Conservation (phyloP, 2,329 filamentous ascomycete species). For the Xylariaceae sp. region DNA sequence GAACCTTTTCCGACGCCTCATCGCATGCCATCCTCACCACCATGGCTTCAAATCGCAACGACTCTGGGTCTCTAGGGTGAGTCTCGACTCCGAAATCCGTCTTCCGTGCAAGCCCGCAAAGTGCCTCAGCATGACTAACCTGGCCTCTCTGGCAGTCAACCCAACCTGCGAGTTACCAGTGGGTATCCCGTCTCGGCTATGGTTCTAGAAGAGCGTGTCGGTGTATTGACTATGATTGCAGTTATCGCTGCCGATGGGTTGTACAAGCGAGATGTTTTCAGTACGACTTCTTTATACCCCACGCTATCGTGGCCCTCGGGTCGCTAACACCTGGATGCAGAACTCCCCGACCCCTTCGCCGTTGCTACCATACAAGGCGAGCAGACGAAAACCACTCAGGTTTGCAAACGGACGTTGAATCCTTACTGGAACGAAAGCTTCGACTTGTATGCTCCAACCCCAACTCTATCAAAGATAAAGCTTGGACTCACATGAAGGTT, state of each 20-base stretch:
- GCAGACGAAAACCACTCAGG: conserved; percentile 95
- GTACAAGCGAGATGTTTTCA: conserved; percentile 98
- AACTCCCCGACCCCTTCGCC: conserved; percentile 95
- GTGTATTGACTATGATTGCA: conserved; percentile 37
- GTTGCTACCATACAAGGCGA: conserved; percentile 96
- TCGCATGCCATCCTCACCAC: conserved; percentile 15
- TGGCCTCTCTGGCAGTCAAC: conserved; percentile 49
- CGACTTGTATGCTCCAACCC: conserved; percentile 70
- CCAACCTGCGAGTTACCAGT: conserved; percentile 94
- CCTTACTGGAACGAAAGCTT: conserved; percentile 99
- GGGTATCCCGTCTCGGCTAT: conserved; percentile 35
- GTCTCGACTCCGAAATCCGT: conserved; percentile 32
- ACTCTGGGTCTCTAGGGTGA: conserved; percentile 59
- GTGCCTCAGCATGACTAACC: conserved; percentile 30
- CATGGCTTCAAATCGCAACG: conserved; percentile 48
- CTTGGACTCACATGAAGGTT: conserved; percentile 23
- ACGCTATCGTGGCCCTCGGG: not conserved
- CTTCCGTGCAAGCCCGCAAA: conserved; percentile 16
- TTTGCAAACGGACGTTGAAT: conserved; percentile 95
- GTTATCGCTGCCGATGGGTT: conserved; percentile 98
- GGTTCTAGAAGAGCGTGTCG: not conserved
- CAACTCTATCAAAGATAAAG: conserved; percentile 14
- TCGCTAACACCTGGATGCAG: conserved; percentile 41
- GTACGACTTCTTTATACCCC: conserved; percentile 52
- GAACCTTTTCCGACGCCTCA: conserved; percentile 13